Evolutionary conservation across 1,139 yeast species (phyloP).

Genomic region (Nakaseomyces uthaithaninus): DNA sequence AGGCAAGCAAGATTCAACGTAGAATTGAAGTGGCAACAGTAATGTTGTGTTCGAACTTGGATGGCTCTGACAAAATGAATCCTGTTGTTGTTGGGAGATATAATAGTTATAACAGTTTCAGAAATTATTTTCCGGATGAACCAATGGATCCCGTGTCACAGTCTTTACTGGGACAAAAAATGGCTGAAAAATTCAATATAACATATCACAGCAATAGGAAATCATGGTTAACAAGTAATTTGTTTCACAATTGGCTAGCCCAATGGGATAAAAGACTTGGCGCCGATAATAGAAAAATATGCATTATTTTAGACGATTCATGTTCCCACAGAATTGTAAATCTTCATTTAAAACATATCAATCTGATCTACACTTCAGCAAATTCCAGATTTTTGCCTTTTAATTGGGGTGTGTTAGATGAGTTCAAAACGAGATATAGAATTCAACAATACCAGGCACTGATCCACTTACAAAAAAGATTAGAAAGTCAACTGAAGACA

Average conservation of each 20-base stretch:
- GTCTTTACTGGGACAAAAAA: constrained; percentile 33
- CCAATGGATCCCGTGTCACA: constrained; percentile 23
- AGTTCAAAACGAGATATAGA: constrained; percentile 51
- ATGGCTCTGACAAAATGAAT: constrained; percentile 53
- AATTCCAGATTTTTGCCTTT: constrained; percentile 46
- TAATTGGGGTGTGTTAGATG: constrained; percentile 58
- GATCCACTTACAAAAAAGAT: constrained; percentile 32
- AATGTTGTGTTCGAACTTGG: constrained; percentile 55
- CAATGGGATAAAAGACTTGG: constrained; percentile 49
- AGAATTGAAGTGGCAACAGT: constrained; percentile 41
- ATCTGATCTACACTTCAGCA: constrained; percentile 37
- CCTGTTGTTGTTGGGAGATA: constrained; percentile 57
- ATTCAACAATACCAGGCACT: constrained; percentile 52
- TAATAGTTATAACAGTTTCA: constrained; percentile 43
- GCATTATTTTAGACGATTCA: constrained; percentile 52
- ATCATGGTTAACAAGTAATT: constrained; percentile 59
- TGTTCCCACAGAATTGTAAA: constrained; percentile 57
- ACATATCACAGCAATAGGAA: constrained; percentile 53
- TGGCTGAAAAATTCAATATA: constrained; percentile 45
- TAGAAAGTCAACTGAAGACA: constrained; percentile 20
- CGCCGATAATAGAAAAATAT: constrained; percentile 42
- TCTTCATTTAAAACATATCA: constrained; percentile 46
- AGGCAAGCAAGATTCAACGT: constrained; percentile 37
- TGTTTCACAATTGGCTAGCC: constrained; percentile 55
- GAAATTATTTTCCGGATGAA: constrained; percentile 35